A percentile compares a stretch with the other conserved stretches of the same genome.
Evolutionary conservation across 805 yeast species (phyloP).

Genomic region (Saccharomycopsis selenospora): DNA sequence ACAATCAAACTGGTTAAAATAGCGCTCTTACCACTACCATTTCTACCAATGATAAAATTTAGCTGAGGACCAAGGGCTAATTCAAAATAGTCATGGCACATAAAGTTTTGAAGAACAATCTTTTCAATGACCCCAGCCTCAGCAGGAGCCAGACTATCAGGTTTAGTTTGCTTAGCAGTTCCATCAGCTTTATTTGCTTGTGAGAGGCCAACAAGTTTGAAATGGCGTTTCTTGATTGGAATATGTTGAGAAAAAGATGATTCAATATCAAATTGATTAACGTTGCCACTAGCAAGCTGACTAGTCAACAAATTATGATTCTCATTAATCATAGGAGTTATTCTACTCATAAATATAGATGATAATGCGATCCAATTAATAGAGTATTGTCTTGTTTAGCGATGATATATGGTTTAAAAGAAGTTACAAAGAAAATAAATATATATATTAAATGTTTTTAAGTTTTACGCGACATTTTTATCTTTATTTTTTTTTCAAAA

Average conservation of each 20-base stretch:
- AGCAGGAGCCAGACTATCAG: conserved; percentile 28
- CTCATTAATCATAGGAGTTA: background rate
- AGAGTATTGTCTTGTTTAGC: no score
- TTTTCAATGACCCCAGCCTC: conserved; percentile 63
- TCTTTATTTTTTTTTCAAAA: no score
- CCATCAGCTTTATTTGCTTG: background rate
- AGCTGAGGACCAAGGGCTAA: conserved; percentile 69
- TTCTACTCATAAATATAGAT: background rate
- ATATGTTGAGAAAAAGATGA: conserved; percentile 11
- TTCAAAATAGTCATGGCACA: conserved; percentile 83
- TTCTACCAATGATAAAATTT: conserved; percentile 82
- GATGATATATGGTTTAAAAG: no score
- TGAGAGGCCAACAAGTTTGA: conserved; percentile 2
- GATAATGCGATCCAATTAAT: background rate
- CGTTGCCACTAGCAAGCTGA: conserved; percentile 6
- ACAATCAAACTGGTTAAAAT: conserved; percentile 80
- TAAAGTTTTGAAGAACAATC: conserved; percentile 64
- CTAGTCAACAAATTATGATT: background rate
- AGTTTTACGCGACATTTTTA: no score
- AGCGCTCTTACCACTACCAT: conserved; percentile 90
- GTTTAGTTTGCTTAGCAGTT: conserved; percentile 8
- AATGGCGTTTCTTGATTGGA: background rate
- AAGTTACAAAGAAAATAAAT: no score
- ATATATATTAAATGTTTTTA: no score
- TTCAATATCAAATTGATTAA: conserved; percentile 5